Percentiles rank a stretch among this genome's conserved stretches.
Evolutionary conservation across 1,284 basidiomycete species (phyloP).

Genomic region (Cutaneotrichosporon cyanovorans): DNA sequence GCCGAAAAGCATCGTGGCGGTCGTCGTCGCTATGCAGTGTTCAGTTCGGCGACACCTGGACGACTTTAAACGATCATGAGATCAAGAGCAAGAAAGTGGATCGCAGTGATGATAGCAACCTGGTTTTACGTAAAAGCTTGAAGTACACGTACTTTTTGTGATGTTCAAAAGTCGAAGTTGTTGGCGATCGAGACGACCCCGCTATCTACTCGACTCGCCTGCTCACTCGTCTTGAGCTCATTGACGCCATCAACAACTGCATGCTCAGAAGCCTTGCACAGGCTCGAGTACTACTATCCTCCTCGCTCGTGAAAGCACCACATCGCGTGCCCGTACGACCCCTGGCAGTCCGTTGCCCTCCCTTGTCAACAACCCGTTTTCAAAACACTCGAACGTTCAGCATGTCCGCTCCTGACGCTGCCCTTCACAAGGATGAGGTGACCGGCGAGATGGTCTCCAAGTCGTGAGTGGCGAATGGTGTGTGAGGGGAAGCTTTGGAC

Average conservation of each 20-base stretch:
- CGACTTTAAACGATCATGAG: too few species aligned
- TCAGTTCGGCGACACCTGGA: too few species aligned
- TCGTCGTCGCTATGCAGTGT: neutral
- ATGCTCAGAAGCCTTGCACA: constrained; percentile 15
- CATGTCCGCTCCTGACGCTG: constrained; percentile 42
- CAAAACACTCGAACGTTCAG: constrained; percentile 13
- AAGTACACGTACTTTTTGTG: too few species aligned
- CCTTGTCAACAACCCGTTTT: neutral
- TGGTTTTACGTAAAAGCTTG: too few species aligned
- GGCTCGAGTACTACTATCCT: neutral
- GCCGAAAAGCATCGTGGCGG: constrained; percentile 15
- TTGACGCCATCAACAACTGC: constrained; percentile 1
- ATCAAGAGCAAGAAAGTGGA: too few species aligned
- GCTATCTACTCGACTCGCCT: too few species aligned
- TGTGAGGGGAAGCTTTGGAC: too few species aligned
- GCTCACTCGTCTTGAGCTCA: too few species aligned
- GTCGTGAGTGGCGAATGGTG: constrained; percentile 68
- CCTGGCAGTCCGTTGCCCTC: neutral
- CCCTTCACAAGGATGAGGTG: constrained; percentile 59
- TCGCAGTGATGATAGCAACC: too few species aligned
- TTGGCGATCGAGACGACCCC: neutral
- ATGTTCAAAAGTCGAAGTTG: too few species aligned
- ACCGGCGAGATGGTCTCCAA: constrained; percentile 95
- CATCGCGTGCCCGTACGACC: neutral
- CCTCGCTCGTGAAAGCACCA: constrained; percentile 2